A percentile compares a stretch with the other conserved stretches of the same genome.
Evolutionary conservation across 2,329 filamentous ascomycete genomes (phyloP).

Genomic region (Diplodia intermedia): DNA sequence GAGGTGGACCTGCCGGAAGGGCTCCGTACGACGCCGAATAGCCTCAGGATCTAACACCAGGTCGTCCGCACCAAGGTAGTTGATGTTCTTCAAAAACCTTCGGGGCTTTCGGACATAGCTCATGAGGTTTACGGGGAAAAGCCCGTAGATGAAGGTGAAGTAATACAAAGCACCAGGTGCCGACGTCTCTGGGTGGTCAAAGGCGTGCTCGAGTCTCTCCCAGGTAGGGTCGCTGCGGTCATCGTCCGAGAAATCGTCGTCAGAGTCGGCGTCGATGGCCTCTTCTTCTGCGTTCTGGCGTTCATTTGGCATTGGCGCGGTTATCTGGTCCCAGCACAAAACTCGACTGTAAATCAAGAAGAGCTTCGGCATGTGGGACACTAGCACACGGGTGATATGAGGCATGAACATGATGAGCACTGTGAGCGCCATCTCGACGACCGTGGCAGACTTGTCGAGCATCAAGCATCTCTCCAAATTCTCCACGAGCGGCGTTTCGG

Average conservation of each 20-base stretch:
- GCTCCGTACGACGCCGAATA: conserved; percentile 76
- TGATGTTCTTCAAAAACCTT: conserved; percentile 75
- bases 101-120: conserved; percentile 84
- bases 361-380: conserved; percentile 70
- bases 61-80: conserved; percentile 73
- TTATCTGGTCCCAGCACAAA: conserved; percentile 74
- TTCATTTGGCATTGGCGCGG: conserved; percentile 27
- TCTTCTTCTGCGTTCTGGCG: conserved; percentile 40
- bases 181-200: conserved; percentile 63
- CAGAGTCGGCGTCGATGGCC: conserved; percentile 35
- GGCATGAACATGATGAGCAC: conserved; percentile 82
- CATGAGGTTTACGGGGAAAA: conserved; percentile 87
- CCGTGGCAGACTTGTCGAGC: conserved; percentile 77
- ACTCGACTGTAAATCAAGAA: conserved; percentile 84
- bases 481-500: conserved; percentile 74
- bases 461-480: conserved; percentile 77
- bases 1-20: conserved; percentile 74
- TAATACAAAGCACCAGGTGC: conserved; percentile 75
- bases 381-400: conserved; percentile 76
- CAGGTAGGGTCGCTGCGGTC: conserved; percentile 55
- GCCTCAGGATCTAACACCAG: conserved; percentile 80
- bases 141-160: conserved; percentile 81
- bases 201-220: conserved; percentile 68
- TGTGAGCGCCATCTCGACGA: conserved; percentile 76
- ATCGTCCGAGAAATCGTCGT: conserved; percentile 49